Conservation (phyloP, 345 rosid species). For the Luvunga scandens region DNA sequence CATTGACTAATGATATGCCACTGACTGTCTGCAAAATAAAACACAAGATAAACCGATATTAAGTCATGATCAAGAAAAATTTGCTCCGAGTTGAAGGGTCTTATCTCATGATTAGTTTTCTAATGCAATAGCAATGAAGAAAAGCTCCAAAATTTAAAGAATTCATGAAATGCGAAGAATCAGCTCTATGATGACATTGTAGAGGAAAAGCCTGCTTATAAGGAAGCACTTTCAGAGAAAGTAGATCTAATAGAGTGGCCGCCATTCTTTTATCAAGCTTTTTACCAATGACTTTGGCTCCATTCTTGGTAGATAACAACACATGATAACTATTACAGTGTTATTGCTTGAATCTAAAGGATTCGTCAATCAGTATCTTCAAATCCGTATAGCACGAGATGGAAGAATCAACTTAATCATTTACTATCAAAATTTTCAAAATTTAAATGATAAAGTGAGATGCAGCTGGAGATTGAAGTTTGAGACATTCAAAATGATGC, state of each 20-base stretch:
- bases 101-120: not conserved
- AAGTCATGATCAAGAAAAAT: not conserved
- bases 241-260: not conserved
- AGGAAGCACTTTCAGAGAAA: not conserved
- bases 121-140: not conserved
- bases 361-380: not conserved
- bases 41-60: not conserved
- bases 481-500: not conserved
- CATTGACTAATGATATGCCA: not conserved
- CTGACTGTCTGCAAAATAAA: not conserved
- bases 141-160: not conserved
- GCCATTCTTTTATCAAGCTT: too few species aligned
- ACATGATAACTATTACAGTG: not conserved
- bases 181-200: not conserved
- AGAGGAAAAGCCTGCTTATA: not conserved
- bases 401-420: not conserved
- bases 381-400: not conserved
- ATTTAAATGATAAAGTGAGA: not conserved
- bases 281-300: too few species aligned
- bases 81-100: not conserved
- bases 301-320: too few species aligned
- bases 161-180: not conserved
- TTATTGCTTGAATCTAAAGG: not conserved
- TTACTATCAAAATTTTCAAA: not conserved
- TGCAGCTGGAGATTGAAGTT: not conserved